These are phyloP conservation scores for Colletotrichum salicis DNA, from an alignment of 2,329 filamentous ascomycete genomes.

Conservation along the genomic window DNA sequence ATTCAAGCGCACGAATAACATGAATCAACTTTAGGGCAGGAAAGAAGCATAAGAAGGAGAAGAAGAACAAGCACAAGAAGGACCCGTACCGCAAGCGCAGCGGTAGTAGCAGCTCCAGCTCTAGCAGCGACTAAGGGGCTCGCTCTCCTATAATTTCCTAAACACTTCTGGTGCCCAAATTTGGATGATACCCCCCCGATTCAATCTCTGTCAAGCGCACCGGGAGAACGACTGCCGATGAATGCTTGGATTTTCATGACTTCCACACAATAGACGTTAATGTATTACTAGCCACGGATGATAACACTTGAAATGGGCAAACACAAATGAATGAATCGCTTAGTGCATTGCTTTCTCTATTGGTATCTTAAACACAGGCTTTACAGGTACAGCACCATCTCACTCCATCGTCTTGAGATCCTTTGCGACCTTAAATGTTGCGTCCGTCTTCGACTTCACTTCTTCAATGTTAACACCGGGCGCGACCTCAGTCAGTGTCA, in stretches of 20 bases:
- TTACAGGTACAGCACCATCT: background rate
- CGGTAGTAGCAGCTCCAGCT: constrained; percentile 32
- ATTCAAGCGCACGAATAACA: background rate
- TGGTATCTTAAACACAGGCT: constrained; percentile 19
- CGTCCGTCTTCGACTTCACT: constrained; percentile 75
- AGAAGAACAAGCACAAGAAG: constrained; percentile 46
- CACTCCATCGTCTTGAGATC: constrained; percentile 61
- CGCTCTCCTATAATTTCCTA: too few species aligned
- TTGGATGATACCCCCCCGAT: constrained; percentile 21
- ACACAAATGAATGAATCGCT: background rate
- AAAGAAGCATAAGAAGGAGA: constrained; percentile 46
- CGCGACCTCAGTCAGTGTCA: constrained; percentile 77
- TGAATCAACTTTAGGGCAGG: constrained; percentile 31
- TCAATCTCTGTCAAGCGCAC: constrained; percentile 1
- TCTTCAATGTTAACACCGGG: constrained; percentile 76
- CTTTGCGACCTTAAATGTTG: constrained; percentile 71
- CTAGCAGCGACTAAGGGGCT: constrained; percentile 9
- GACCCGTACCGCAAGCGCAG: constrained; percentile 34
- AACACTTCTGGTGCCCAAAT: background rate
- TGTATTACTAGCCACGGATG: background rate
- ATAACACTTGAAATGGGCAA: background rate
- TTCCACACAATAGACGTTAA: constrained; percentile 19
- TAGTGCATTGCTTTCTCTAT: background rate
- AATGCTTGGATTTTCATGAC: background rate
- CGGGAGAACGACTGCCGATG: constrained; percentile 1